A percentile compares a stretch with the other conserved stretches of the same genome.
These are phyloP conservation scores for Tephrocybe sp. DNA, from an alignment of 768 basidiomycete genomes.

Conservation along the genomic window DNA sequence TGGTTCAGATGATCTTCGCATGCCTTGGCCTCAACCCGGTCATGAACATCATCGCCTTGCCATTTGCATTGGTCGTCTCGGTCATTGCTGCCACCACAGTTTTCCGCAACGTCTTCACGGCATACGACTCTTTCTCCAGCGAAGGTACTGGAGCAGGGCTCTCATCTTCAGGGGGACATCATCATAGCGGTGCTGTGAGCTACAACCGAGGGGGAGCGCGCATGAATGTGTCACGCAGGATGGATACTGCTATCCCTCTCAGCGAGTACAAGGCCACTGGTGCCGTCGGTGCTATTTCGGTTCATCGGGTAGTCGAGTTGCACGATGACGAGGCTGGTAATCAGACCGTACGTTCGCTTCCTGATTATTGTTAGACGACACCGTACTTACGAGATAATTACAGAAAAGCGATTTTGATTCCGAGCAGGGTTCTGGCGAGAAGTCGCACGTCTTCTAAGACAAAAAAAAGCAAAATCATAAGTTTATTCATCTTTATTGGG, in stretches of 20 bases:
- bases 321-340: slow-evolving; percentile 13
- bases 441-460: neutral
- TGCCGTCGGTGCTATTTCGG: slow-evolving; percentile 14
- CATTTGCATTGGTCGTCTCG: slow-evolving; percentile 32
- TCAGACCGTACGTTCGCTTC: slow-evolving; percentile 5
- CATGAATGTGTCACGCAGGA: slow-evolving; percentile 3
- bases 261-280: slow-evolving; percentile 17
- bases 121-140: slow-evolving; percentile 27
- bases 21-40: slow-evolving; percentile 29
- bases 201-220: too few species aligned
- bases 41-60: slow-evolving; percentile 31
- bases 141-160: slow-evolving; percentile 8
- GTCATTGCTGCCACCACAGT: slow-evolving; percentile 33
- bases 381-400: neutral
- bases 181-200: neutral
- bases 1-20: slow-evolving; percentile 30
- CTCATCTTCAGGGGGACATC: slow-evolving; percentile 1
- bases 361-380: neutral
- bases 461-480: too few species aligned
- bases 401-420: slow-evolving; percentile 8
- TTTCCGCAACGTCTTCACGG: slow-evolving; percentile 33
- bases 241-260: slow-evolving; percentile 19
- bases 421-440: neutral
- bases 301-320: slow-evolving; percentile 21
- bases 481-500: neutral